phyloP scores from a whole-genome alignment of 768 basidiomycete species.

The Termitomyces bulborhizus region DNA sequence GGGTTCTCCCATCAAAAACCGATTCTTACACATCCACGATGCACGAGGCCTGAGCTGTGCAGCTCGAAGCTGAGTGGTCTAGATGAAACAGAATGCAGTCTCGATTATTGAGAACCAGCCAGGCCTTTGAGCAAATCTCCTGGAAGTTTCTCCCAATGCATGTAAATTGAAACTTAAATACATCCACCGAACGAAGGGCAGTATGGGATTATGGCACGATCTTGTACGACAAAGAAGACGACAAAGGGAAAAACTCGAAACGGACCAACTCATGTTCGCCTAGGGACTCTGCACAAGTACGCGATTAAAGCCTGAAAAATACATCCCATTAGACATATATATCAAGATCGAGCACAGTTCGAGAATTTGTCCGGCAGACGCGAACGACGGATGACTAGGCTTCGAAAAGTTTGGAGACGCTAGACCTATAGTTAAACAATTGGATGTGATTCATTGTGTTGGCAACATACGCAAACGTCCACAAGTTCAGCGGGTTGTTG shows the following conservation, averaged over 20 bases:
- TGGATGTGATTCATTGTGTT: background rate
- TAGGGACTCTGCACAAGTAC: background rate
- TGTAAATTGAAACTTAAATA: background rate
- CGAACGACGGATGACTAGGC: background rate
- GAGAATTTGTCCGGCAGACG: background rate
- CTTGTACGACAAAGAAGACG: background rate
- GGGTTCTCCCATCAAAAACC: background rate
- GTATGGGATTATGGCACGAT: no score
- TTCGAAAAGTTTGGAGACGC: constrained; percentile 9
- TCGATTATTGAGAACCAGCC: no score
- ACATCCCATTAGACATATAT: background rate
- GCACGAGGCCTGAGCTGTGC: no score
- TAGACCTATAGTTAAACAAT: background rate
- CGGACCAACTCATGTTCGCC: background rate
- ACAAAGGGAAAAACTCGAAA: background rate
- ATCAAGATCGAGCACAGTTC: background rate
- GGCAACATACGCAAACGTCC: constrained; percentile 49
- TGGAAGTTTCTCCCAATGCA: background rate
- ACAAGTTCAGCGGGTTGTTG: constrained; percentile 57
- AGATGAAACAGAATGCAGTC: no score
- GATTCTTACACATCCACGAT: no score
- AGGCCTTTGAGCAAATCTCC: no score
- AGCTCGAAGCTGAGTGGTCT: no score
- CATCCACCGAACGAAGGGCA: background rate
- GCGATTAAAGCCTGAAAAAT: background rate